These are phyloP conservation scores for Venturiaceae sp. DNA, from an alignment of 2,329 filamentous ascomycete genomes.

Conservation along the genomic window DNA sequence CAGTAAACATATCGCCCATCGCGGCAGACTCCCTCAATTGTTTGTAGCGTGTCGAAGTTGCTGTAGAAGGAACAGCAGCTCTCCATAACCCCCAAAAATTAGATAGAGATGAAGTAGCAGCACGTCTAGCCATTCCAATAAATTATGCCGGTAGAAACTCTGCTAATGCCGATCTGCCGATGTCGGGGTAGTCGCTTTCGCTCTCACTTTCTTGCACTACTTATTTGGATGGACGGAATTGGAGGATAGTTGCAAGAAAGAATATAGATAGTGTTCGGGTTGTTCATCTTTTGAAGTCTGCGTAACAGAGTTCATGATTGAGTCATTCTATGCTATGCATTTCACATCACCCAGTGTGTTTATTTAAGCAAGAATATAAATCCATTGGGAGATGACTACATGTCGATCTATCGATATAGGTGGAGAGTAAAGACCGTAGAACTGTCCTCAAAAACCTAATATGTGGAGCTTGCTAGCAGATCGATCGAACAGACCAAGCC, in stretches of 20 bases:
- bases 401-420: constrained; percentile 33
- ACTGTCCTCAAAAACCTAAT: not conserved
- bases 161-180: not conserved
- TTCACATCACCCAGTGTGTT: no score
- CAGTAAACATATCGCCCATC: not conserved
- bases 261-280: no score
- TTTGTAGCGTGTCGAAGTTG: not conserved
- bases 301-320: not conserved
- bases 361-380: not conserved
- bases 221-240: constrained; percentile 29
- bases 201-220: constrained; percentile 24
- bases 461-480: no score
- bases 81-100: not conserved
- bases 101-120: not conserved
- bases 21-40: not conserved
- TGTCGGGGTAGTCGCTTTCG: constrained; percentile 13
- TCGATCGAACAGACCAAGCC: no score
- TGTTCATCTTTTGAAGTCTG: no score
- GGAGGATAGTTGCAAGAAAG: no score
- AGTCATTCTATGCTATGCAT: no score
- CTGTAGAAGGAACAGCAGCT: not conserved
- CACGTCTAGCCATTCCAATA: not conserved
- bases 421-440: not conserved
- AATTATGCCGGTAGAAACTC: not conserved
- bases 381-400: constrained; percentile 11